Percentiles rank a stretch among this genome's conserved stretches.
Conservation (phyloP, 108 stramenopile species). For the Nannochloropsis gaditana region DNA sequence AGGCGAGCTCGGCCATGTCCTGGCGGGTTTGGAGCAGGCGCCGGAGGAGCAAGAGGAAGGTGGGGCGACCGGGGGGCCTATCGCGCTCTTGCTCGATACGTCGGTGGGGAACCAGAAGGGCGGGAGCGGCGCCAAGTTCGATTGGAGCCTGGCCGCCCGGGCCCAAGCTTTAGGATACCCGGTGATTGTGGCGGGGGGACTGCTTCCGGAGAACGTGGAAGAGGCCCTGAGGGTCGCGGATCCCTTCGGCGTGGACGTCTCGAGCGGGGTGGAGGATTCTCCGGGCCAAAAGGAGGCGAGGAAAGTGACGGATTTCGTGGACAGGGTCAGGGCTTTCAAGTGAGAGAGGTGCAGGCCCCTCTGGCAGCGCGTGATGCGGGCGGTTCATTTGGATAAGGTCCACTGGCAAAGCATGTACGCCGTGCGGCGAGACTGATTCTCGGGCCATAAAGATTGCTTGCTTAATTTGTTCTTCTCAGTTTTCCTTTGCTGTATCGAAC, state of each 20-base stretch:
- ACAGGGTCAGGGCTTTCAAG: slow-evolving; percentile 53
- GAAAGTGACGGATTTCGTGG: slow-evolving; percentile 69
- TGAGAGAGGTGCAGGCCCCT: background rate
- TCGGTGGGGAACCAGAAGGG: slow-evolving; percentile 75
- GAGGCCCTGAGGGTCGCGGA: slow-evolving; percentile 64
- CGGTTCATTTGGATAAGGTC: too few species aligned
- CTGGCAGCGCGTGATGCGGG: too few species aligned
- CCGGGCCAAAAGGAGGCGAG: slow-evolving; percentile 79
- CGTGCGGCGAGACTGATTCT: too few species aligned
- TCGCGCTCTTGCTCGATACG: slow-evolving; percentile 74
- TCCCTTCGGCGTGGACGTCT: slow-evolving; percentile 89
- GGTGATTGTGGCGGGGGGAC: slow-evolving; percentile 93
- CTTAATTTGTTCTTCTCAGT: too few species aligned
- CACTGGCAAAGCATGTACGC: too few species aligned
- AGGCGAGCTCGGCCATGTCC: slow-evolving; percentile 57
- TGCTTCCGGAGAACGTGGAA: slow-evolving; percentile 73
- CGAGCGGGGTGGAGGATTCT: slow-evolving; percentile 75
- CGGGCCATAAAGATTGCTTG: too few species aligned
- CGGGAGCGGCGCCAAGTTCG: slow-evolving; percentile 87
- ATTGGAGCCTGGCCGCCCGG: slow-evolving; percentile 74
- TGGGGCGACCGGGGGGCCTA: slow-evolving; percentile 66
- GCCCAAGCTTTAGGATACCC: slow-evolving; percentile 60
- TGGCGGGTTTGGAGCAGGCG: slow-evolving; percentile 51
- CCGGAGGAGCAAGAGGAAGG: slow-evolving; percentile 60
- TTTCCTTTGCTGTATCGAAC: too few species aligned